Percentiles rank a stretch among this genome's conserved stretches.
Conservation (phyloP, 2,329 filamentous ascomycete species). For the Trichoderma arundinaceum region DNA sequence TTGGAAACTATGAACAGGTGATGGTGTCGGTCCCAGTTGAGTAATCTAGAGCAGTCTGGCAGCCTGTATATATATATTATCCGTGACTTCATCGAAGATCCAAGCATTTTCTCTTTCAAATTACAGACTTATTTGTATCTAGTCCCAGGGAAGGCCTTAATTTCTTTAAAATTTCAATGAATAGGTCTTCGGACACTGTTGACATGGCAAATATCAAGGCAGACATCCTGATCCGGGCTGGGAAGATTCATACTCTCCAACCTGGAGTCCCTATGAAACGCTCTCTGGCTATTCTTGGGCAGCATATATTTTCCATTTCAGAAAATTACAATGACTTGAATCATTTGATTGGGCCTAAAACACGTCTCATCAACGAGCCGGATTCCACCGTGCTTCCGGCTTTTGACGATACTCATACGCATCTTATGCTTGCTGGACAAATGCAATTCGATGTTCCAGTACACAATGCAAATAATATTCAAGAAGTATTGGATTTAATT, state of each 20-base stretch:
- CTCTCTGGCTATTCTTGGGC: neutral
- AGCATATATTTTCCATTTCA: neutral
- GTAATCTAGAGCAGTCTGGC: too few species aligned
- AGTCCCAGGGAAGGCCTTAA: too few species aligned
- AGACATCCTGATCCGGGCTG: neutral
- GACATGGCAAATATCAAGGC: neutral
- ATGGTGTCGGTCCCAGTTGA: too few species aligned
- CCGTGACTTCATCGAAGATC: too few species aligned
- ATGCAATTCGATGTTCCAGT: neutral
- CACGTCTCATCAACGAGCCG: neutral
- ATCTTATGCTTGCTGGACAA: neutral
- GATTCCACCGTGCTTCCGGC: neutral
- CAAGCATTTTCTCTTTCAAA: too few species aligned
- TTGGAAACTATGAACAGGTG: too few species aligned
- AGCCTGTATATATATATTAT: too few species aligned
- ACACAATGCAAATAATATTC: neutral
- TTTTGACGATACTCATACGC: neutral
- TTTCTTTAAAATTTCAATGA: neutral
- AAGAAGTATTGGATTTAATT: neutral
- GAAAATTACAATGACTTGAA: neutral
- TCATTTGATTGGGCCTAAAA: neutral
- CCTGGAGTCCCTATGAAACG: neutral
- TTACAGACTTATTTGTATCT: too few species aligned
- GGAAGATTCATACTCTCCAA: conserved; percentile 1
- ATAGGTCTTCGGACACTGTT: neutral